Evolutionary conservation across 2,329 filamentous ascomycete species (phyloP), one percentile per base, ranked within the genome.

Genomic region (Tothia fuscella): DNA sequence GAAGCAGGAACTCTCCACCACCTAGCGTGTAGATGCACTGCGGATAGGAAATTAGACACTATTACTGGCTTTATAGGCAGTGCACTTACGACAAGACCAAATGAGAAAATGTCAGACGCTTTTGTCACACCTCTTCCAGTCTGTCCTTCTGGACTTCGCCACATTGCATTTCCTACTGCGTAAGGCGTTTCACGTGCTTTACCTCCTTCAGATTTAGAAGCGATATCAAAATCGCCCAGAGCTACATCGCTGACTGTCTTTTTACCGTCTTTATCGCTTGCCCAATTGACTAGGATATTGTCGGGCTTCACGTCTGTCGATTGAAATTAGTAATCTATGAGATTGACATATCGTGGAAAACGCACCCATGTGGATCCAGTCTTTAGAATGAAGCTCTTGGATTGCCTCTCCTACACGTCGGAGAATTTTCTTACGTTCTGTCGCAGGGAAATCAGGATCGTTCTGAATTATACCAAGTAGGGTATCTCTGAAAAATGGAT

Each of bases 101-200:
- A 60, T 5, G 58, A 62, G 51, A 56, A 61, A 13, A 63, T 50
- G 41, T 61, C 59, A 33, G 56, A 63, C 40, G 58, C 55, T 47
- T 59, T 58, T 5, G 49, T 53, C 25, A 57, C 41, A 24, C 54
- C 53, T 28, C 46, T 53, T 47, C 56, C 56, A 6, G 55, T 57
- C 46, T 62, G 57, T 44, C 51, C 56, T 53, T 63, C 59, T 42
- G 54, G 60, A 50, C 59, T 63, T 50, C 58, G 56, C 59, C 58
- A 63, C 56, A 63, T 63, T 16, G 46, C 53, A 47, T 63, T 62
- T 12, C 58, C 58, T 49, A 62, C 50, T 44, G 52, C 51, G 49
- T 54, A 43, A 42, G 47, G 50, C 5, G 51, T 54, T 14, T 51
- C 44, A 46, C 47, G 48, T 40, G 47, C 38, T 37, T 52, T 45